Evolutionary conservation across 2,329 filamentous ascomycete genomes (phyloP).

Genomic region (Ophiosphaerella narmari): DNA sequence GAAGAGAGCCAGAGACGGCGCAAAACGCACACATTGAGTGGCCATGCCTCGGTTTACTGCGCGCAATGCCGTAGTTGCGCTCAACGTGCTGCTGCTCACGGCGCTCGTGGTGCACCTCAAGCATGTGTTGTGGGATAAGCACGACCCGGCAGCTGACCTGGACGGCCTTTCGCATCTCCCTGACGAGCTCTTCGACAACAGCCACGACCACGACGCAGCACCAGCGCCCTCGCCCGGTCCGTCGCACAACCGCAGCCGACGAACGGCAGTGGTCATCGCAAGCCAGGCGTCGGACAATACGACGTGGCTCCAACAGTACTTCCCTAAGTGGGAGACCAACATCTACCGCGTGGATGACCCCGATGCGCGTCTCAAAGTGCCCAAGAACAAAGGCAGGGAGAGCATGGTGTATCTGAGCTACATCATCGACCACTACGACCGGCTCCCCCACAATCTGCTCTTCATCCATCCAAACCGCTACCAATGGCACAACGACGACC

Average conservation of each 20-base stretch:
- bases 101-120: constrained; percentile 37
- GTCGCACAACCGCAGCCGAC: constrained; percentile 13
- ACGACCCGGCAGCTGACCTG: constrained; percentile 8
- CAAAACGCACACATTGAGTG: too few relatives aligned
- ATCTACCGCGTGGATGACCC: constrained; percentile 52
- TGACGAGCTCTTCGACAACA: constrained; percentile 19
- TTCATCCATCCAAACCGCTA: constrained; percentile 51
- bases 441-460: constrained; percentile 47
- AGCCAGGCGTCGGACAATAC: constrained; percentile 45
- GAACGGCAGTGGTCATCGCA: constrained; percentile 45
- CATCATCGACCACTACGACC: constrained; percentile 49
- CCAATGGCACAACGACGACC: constrained; percentile 59
- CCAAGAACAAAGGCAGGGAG: constrained; percentile 55
- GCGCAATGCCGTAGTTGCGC: constrained; percentile 28
- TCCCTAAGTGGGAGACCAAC: constrained; percentile 46
- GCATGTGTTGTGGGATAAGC: constrained; percentile 30
- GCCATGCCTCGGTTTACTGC: constrained; percentile 38
- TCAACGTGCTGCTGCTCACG: constrained; percentile 30
- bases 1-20: too few relatives aligned
- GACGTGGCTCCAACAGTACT: constrained; percentile 48
- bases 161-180: constrained; percentile 14
- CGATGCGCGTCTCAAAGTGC: constrained; percentile 47
- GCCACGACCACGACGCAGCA: too few relatives aligned
- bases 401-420: constrained; percentile 56
- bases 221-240: neutral